Conservation (phyloP, 2,329 filamentous ascomycete genomes). For the Diaporthe amygdali region DNA sequence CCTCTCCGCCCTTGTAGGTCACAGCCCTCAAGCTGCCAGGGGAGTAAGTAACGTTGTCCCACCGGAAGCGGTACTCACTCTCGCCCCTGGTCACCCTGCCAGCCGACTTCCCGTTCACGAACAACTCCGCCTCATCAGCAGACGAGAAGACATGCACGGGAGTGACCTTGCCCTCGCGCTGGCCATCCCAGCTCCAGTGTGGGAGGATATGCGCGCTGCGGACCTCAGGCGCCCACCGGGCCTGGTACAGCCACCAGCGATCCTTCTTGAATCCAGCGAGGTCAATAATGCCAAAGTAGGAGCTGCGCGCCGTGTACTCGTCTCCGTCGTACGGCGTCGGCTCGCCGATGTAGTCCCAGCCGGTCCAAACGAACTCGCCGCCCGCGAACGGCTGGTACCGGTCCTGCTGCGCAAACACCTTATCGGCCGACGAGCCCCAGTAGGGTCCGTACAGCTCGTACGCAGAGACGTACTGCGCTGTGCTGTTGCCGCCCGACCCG, state of each 20-base stretch:
- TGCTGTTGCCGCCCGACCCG: conserved; percentile 43
- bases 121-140: conserved; percentile 59
- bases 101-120: conserved; percentile 53
- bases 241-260: conserved; percentile 59
- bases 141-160: conserved; percentile 59
- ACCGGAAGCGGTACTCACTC: conserved; percentile 53
- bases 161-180: conserved; percentile 50
- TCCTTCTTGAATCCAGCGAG: conserved; percentile 63
- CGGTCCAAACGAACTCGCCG: conserved; percentile 59
- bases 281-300: conserved; percentile 62
- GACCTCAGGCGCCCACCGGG: conserved; percentile 56
- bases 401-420: conserved; percentile 57
- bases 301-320: conserved; percentile 44
- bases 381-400: conserved; percentile 50
- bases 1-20: conserved; percentile 50
- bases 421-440: conserved; percentile 56
- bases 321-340: conserved; percentile 50
- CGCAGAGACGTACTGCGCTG: conserved; percentile 45
- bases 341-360: conserved; percentile 56
- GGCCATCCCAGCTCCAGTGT: conserved; percentile 59
- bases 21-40: conserved; percentile 53
- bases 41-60: conserved; percentile 55
- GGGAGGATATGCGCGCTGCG: conserved; percentile 57
- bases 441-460: conserved; percentile 56
- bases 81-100: conserved; percentile 43